These are phyloP conservation scores for Colletotrichum lini DNA, from an alignment of 2,329 filamentous ascomycete species.

Conservation along the genomic window DNA sequence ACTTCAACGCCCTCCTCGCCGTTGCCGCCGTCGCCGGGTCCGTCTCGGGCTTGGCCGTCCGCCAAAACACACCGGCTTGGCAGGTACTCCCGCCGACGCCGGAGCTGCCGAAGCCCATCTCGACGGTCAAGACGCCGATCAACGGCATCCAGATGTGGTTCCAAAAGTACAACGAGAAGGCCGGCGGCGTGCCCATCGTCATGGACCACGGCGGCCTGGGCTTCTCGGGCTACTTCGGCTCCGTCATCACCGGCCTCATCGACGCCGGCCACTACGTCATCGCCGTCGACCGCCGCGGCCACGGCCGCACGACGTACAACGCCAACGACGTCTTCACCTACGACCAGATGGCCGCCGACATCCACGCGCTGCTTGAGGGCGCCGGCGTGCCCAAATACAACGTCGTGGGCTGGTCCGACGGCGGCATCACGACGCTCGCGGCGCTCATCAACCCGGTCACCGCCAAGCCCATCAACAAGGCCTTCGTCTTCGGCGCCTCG, in stretches of 20 bases:
- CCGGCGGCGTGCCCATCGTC: conserved; percentile 53
- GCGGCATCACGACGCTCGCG: conserved; percentile 55
- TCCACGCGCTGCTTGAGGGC: conserved; percentile 49
- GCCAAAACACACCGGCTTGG: conserved; percentile 50
- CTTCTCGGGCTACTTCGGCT: conserved; percentile 58
- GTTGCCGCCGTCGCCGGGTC: conserved; percentile 25
- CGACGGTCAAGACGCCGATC: conserved; percentile 47
- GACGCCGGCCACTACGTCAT: conserved; percentile 54
- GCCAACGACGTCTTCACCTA: conserved; percentile 55
- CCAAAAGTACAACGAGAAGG: conserved; percentile 57
- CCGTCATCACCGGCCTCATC: conserved; percentile 54
- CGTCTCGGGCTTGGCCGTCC: conserved; percentile 45
- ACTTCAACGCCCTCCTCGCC: conserved; percentile 26
- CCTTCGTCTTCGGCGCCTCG: conserved; percentile 56
- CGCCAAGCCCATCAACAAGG: conserved; percentile 53
- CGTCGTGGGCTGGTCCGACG: conserved; percentile 60
- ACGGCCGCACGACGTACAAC: conserved; percentile 57
- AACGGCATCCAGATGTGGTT: conserved; percentile 58
- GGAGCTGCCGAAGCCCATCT: conserved; percentile 53
- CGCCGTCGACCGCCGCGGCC: conserved; percentile 57
- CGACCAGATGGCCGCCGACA: conserved; percentile 55
- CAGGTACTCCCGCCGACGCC: conserved; percentile 56
- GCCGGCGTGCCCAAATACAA: conserved; percentile 50
- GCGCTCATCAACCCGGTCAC: conserved; percentile 52
- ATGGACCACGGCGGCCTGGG: conserved; percentile 58